Conservation (phyloP, 1,284 basidiomycete species). For the Acaromyces ingoldii region DNA sequence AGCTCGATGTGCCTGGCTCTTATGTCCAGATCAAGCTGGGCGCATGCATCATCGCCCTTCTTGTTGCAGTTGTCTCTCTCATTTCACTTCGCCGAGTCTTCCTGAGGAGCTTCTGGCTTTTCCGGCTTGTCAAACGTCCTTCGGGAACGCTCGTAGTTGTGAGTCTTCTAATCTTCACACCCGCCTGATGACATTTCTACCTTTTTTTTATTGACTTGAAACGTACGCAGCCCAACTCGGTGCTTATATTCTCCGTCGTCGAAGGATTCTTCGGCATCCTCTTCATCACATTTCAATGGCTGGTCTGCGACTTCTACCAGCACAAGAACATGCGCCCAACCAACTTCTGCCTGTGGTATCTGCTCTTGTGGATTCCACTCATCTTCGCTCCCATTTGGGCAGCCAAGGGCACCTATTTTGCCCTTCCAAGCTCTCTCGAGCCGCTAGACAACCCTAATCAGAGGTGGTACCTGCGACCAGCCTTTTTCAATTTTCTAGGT, state of each 20-base stretch:
- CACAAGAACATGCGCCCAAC: background rate
- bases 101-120: background rate
- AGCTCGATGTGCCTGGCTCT: background rate
- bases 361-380: background rate
- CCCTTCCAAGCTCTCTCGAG: background rate
- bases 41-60: background rate
- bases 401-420: background rate
- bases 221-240: constrained; percentile 1
- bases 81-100: background rate
- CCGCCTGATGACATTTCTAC: too few relatives aligned
- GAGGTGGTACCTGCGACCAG: background rate
- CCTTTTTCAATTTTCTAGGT: background rate
- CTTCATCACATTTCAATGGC: background rate
- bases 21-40: constrained; percentile 3
- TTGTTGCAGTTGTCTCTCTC: background rate
- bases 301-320: background rate
- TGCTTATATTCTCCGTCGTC: background rate
- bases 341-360: background rate
- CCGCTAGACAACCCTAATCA: background rate
- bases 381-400: background rate
- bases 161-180: too few relatives aligned
- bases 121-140: background rate
- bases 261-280: constrained; percentile 1
- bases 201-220: too few relatives aligned
- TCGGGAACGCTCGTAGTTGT: background rate